A percentile compares a stretch with the other conserved stretches of the same genome.
These are phyloP conservation scores for Lodderomyces beijingensis DNA, from an alignment of 1,139 yeast species.

Conservation along the genomic window DNA sequence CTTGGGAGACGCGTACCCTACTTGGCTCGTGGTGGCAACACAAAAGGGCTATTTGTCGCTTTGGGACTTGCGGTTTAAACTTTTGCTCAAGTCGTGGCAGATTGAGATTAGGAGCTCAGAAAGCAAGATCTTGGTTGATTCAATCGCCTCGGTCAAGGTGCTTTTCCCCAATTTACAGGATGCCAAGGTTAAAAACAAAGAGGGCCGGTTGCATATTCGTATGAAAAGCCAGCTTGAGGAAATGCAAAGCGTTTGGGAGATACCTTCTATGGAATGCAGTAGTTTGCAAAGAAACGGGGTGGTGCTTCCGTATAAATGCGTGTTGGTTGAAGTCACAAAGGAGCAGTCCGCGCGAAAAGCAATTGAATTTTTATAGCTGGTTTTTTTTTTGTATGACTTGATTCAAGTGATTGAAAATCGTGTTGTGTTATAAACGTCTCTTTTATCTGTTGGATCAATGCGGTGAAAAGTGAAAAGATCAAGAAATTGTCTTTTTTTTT, in stretches of 20 bases:
- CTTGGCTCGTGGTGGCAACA: conserved; percentile 75
- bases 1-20: conserved; percentile 40
- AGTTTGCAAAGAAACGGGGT: conserved; percentile 35
- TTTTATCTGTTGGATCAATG: too few relatives aligned
- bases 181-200: background rate
- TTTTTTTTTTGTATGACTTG: too few relatives aligned
- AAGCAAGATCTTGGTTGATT: too few relatives aligned
- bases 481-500: too few relatives aligned
- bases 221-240: background rate
- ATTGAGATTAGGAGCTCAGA: conserved; percentile 3
- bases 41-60: conserved; percentile 65
- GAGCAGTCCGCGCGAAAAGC: too few relatives aligned
- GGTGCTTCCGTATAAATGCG: conserved; percentile 6
- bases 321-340: conserved; percentile 7
- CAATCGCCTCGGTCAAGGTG: too few relatives aligned
- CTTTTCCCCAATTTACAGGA: too few relatives aligned
- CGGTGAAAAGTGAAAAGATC: too few relatives aligned
- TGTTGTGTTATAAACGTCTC: too few relatives aligned
- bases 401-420: too few relatives aligned
- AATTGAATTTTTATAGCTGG: too few relatives aligned
- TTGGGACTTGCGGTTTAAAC: conserved; percentile 76
- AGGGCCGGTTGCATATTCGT: background rate
- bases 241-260: conserved; percentile 61
- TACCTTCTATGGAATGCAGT: conserved; percentile 60
- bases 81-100: conserved; percentile 60